Conservation (phyloP, 2,329 filamentous ascomycete species). For the Verticillium nonalfalfae region DNA sequence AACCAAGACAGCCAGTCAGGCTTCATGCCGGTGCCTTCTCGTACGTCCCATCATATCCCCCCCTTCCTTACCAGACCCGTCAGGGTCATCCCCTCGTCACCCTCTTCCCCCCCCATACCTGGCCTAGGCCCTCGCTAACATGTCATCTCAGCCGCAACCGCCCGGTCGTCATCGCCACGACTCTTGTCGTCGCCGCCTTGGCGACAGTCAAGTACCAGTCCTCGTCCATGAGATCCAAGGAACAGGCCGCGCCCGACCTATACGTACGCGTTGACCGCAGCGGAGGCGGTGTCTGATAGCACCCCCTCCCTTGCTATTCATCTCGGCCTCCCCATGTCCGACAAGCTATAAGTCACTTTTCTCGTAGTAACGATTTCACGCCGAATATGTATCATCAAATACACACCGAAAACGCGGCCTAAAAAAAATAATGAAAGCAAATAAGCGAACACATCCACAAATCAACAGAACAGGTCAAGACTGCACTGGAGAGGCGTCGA, state of each 20-base stretch:
- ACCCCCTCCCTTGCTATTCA: neutral
- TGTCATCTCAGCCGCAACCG: conserved; percentile 26
- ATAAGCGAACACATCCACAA: neutral
- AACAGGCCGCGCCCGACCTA: conserved; percentile 28
- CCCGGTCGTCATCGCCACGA: conserved; percentile 25
- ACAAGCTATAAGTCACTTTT: neutral
- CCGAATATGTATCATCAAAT: neutral
- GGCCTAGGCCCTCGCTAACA: neutral
- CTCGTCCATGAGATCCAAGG: conserved; percentile 30
- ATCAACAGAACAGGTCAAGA: too few relatives aligned
- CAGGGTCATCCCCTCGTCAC: neutral
- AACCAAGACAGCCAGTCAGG: neutral
- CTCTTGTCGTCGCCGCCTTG: conserved; percentile 19
- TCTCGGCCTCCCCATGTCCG: neutral
- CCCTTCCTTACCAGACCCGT: conserved; percentile 3
- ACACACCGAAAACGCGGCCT: neutral
- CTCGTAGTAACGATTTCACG: neutral
- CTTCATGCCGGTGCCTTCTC: neutral
- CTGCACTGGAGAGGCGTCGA: neutral
- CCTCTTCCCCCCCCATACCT: neutral
- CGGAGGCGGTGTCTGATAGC: conserved; percentile 33
- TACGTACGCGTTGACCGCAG: conserved; percentile 48
- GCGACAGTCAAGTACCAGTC: conserved; percentile 26
- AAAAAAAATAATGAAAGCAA: neutral
- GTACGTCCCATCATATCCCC: conserved; percentile 19